These are phyloP conservation scores for Ophiostoma triangulosporum DNA, from an alignment of 2,329 filamentous ascomycete species.

Conservation along the genomic window DNA sequence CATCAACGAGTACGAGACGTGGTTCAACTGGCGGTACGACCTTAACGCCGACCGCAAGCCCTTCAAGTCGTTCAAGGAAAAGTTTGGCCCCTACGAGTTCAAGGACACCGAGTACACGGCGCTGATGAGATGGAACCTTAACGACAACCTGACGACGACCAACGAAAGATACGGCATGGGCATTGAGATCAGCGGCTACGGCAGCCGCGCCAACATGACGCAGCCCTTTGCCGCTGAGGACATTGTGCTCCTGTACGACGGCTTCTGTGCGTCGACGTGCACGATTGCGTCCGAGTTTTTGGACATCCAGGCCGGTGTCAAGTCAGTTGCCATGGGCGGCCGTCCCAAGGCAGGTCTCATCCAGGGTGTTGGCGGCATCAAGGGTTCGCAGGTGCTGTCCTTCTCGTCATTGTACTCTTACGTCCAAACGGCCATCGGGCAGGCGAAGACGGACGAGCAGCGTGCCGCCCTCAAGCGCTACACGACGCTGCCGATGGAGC, in stretches of 20 bases:
- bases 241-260: conserved; percentile 39
- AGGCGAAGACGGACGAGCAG: conserved; percentile 9
- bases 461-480: conserved; percentile 8
- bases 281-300: conserved; percentile 21
- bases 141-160: conserved; percentile 26
- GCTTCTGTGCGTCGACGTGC: conserved; percentile 21
- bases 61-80: conserved; percentile 34
- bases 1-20: conserved; percentile 9
- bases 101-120: conserved; percentile 41
- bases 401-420: conserved; percentile 12
- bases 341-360: conserved; percentile 39
- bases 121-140: conserved; percentile 37
- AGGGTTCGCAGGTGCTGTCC: conserved; percentile 29
- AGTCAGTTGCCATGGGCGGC: conserved; percentile 48
- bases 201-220: conserved; percentile 30
- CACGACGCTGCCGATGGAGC: conserved; percentile 4
- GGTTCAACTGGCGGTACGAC: conserved; percentile 36
- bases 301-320: conserved; percentile 29
- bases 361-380: conserved; percentile 54
- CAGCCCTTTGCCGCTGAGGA: conserved; percentile 44
- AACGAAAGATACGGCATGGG: conserved; percentile 24
- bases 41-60: conserved; percentile 34
- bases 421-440: conserved; percentile 5
- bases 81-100: conserved; percentile 27
- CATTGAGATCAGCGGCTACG: conserved; percentile 37